These are phyloP conservation scores for Ceratobasidium sp. DNA, from an alignment of 1,284 basidiomycete species.

Conservation along the genomic window DNA sequence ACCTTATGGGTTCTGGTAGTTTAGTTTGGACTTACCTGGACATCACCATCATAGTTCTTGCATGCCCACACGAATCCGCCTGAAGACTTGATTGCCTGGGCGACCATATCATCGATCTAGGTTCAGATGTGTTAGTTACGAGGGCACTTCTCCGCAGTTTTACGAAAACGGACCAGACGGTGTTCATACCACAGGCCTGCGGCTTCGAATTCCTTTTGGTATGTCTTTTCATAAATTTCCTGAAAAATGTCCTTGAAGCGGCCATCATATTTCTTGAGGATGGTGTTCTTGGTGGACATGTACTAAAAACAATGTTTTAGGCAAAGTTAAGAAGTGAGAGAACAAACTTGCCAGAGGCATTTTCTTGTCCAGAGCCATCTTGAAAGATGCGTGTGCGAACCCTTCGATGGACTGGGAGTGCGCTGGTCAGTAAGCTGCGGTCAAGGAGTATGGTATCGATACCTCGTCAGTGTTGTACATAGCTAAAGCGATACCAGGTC, in stretches of 20 bases:
- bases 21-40: constrained; percentile 60
- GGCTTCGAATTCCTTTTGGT: constrained; percentile 85
- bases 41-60: constrained; percentile 98
- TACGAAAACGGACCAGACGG: constrained; percentile 65
- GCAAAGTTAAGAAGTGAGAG: neutral
- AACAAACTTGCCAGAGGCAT: constrained; percentile 76
- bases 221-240: constrained; percentile 87
- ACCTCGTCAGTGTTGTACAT: constrained; percentile 98
- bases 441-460: constrained; percentile 46
- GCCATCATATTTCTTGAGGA: constrained; percentile 96
- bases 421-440: neutral
- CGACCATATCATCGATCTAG: constrained; percentile 91
- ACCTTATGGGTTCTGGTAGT: neutral
- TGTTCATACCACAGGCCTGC: constrained; percentile 96
- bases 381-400: constrained; percentile 97
- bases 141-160: constrained; percentile 42
- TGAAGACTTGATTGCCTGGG: constrained; percentile 94
- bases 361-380: constrained; percentile 97
- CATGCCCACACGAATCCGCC: constrained; percentile 98
- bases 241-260: constrained; percentile 99
- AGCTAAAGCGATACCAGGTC: constrained; percentile 86
- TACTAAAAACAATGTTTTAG: constrained; percentile 61
- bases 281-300: constrained; percentile 99
- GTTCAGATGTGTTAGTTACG: constrained; percentile 10
- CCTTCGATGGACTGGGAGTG: constrained; percentile 81